Conservation (phyloP, 768 basidiomycete genomes). For the Leccinum uliginosum region DNA sequence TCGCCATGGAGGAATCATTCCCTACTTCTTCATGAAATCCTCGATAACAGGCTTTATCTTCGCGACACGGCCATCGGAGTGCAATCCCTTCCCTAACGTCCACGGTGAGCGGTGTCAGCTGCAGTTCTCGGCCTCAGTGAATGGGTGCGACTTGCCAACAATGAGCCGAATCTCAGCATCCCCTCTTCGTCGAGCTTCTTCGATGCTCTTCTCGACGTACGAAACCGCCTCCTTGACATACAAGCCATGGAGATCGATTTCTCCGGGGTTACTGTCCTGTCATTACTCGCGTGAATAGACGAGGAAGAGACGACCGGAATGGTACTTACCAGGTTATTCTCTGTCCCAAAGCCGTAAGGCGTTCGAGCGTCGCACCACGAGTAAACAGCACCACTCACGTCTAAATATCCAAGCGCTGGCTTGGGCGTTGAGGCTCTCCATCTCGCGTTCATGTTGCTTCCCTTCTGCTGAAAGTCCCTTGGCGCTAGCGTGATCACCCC, state of each 20-base stretch:
- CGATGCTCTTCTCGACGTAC: conserved; percentile 65
- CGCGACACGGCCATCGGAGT: conserved; percentile 68
- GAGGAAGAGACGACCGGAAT: neutral
- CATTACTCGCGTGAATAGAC: neutral
- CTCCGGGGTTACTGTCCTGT: conserved; percentile 64
- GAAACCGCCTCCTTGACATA: conserved; percentile 91
- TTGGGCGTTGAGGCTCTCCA: conserved; percentile 74
- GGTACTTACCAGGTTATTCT: conserved; percentile 64
- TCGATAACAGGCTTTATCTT: conserved; percentile 94
- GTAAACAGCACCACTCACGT: conserved; percentile 37
- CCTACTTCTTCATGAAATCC: conserved; percentile 77
- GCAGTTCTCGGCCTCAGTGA: neutral
- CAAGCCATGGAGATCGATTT: conserved; percentile 87
- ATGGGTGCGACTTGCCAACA: conserved; percentile 57
- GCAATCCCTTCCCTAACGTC: conserved; percentile 73
- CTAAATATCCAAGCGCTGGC: conserved; percentile 86
- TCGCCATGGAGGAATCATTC: neutral
- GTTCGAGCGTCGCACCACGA: neutral
- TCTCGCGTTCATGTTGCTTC: conserved; percentile 70
- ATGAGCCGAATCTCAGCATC: conserved; percentile 71
- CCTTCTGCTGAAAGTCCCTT: conserved; percentile 81
- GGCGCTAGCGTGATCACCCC: conserved; percentile 71
- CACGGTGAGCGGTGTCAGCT: neutral
- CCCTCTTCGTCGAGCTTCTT: conserved; percentile 59
- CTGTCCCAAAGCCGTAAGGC: conserved; percentile 31